Evolutionary conservation across 1,284 basidiomycete species (phyloP).

Genomic region (Fistulina hepatica): DNA sequence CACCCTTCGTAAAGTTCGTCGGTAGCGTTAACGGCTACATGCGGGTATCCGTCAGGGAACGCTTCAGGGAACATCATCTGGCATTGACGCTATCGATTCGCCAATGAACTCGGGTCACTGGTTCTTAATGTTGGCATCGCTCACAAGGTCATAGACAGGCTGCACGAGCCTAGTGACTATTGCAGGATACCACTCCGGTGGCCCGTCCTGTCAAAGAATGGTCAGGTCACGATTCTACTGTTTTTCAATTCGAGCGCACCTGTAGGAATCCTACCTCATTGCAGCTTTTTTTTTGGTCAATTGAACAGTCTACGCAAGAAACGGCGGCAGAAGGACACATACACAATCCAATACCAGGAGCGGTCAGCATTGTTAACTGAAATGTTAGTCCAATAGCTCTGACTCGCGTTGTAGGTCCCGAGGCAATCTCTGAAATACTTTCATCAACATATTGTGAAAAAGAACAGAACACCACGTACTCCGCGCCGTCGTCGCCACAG

Average conservation of each 20-base stretch:
- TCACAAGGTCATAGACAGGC: slow-evolving; percentile 38
- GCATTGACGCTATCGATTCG: slow-evolving; percentile 39
- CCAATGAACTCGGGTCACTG: neutral
- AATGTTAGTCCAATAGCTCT: slow-evolving; percentile 40
- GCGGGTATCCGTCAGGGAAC: slow-evolving; percentile 36
- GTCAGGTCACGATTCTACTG: no score
- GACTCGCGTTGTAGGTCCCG: slow-evolving; percentile 42
- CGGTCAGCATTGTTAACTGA: slow-evolving; percentile 33
- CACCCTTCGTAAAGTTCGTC: slow-evolving; percentile 50
- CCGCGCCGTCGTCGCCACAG: slow-evolving; percentile 9
- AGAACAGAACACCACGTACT: slow-evolving; percentile 6
- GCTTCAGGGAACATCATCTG: slow-evolving; percentile 45
- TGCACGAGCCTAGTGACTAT: slow-evolving; percentile 52
- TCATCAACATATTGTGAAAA: slow-evolving; percentile 23
- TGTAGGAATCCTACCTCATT: slow-evolving; percentile 59
- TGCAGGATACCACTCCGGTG: slow-evolving; percentile 39
- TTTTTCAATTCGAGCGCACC: slow-evolving; percentile 25
- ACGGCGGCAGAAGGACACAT: slow-evolving; percentile 34
- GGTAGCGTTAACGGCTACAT: slow-evolving; percentile 25
- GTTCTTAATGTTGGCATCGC: no score
- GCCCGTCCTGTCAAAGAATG: slow-evolving; percentile 36
- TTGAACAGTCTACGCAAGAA: slow-evolving; percentile 46
- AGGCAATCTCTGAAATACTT: slow-evolving; percentile 39
- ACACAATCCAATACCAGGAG: slow-evolving; percentile 16
- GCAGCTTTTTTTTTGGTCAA: slow-evolving; percentile 31